Evolutionary conservation across 2,329 filamentous ascomycete genomes (phyloP).

Genomic region (Xylaria sp.): DNA sequence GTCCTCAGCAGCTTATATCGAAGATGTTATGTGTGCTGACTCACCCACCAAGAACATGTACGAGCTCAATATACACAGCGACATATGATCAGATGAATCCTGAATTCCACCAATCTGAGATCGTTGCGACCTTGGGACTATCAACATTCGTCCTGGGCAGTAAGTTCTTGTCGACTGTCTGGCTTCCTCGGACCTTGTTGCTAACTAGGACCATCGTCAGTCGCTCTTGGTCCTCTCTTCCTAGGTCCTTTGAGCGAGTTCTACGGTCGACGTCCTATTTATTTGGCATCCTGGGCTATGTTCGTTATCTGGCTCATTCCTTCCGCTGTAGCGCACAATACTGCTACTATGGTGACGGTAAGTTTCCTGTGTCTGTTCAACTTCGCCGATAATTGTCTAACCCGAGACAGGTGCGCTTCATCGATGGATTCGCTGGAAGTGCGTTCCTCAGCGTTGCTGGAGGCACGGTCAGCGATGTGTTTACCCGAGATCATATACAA

Average conservation of each 20-base stretch:
- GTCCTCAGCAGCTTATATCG: conserved; percentile 52
- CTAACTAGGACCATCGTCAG: conserved; percentile 34
- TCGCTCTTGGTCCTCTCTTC: conserved; percentile 71
- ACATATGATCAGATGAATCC: conserved; percentile 81
- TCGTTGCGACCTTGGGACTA: conserved; percentile 82
- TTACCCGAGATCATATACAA: conserved; percentile 74
- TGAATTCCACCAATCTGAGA: conserved; percentile 77
- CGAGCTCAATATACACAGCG: conserved; percentile 88
- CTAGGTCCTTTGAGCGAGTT: conserved; percentile 77
- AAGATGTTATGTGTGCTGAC: neutral
- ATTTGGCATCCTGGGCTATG: conserved; percentile 76
- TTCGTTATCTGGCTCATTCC: conserved; percentile 86
- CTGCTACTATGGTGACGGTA: conserved; percentile 78
- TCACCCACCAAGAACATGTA: conserved; percentile 71
- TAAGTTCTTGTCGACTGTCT: conserved; percentile 58
- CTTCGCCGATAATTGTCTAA: conserved; percentile 7
- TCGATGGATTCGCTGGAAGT: conserved; percentile 77
- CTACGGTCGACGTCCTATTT: conserved; percentile 84
- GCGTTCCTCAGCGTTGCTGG: conserved; percentile 80
- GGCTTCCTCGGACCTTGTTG: neutral
- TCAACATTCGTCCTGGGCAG: conserved; percentile 86
- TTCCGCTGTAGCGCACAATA: conserved; percentile 82
- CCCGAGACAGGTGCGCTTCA: conserved; percentile 68
- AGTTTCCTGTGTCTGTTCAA: conserved; percentile 23
- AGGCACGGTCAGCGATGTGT: conserved; percentile 86